Conservation (phyloP, 2,329 filamentous ascomycete genomes). For the Penicillium sp. region DNA sequence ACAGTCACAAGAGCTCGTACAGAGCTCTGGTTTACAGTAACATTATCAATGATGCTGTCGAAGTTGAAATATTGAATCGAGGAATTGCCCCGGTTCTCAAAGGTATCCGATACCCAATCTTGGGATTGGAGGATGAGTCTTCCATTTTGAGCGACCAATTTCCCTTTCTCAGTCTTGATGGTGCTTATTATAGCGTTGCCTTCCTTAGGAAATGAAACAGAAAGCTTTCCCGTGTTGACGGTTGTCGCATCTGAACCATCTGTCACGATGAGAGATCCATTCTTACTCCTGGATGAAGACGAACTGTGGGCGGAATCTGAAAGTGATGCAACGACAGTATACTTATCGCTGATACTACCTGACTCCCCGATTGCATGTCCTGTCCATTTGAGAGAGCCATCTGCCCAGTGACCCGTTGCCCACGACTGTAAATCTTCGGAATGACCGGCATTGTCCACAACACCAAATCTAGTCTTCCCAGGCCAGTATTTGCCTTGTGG, state of each 20-base stretch:
- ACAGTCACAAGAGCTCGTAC: constrained; percentile 55
- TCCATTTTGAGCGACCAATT: constrained; percentile 50
- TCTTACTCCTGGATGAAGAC: constrained; percentile 1
- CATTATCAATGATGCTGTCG: constrained; percentile 56
- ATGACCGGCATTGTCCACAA: constrained; percentile 1
- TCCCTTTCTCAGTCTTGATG: constrained; percentile 48
- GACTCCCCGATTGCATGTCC: constrained; percentile 15
- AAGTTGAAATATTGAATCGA: constrained; percentile 52
- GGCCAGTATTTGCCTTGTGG: constrained; percentile 5
- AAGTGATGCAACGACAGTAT: constrained; percentile 4
- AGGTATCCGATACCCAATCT: constrained; percentile 48
- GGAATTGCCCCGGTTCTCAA: constrained; percentile 39
- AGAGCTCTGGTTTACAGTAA: constrained; percentile 51
- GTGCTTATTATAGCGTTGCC: constrained; percentile 47
- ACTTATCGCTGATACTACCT: constrained; percentile 5
- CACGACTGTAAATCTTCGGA: constrained; percentile 25
- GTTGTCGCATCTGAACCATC: constrained; percentile 33
- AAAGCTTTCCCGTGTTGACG: constrained; percentile 53
- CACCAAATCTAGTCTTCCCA: constrained; percentile 15
- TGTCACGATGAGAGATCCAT: constrained; percentile 4
- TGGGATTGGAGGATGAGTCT: constrained; percentile 60
- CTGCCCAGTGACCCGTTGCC: constrained; percentile 18
- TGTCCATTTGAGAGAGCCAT: constrained; percentile 22
- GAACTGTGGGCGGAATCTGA: constrained; percentile 11
- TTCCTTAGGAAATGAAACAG: constrained; percentile 48